phyloP scores from a whole-genome alignment of 148 eudicot species.

The Camellia granthamiana region DNA sequence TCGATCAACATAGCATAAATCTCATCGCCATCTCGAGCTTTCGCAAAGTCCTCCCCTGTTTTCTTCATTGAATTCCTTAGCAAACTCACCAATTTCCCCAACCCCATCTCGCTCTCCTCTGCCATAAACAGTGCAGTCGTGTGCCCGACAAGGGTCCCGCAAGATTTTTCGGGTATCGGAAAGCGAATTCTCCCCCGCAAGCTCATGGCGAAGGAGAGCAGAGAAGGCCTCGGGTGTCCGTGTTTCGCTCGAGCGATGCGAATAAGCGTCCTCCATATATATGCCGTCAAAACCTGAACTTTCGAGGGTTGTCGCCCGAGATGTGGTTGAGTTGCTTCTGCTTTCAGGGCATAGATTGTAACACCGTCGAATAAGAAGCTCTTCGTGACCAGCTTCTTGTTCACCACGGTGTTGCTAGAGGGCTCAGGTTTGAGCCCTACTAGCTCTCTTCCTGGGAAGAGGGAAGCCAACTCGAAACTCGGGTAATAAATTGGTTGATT shows the following conservation, averaged over 20 bases:
- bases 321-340: neutral
- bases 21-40: neutral
- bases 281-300: slow-evolving; percentile 3
- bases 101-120: neutral
- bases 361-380: slow-evolving; percentile 4
- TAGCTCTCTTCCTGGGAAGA: neutral
- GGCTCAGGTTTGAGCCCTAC: neutral
- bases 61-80: neutral
- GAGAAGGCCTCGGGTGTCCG: neutral
- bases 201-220: neutral
- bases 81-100: neutral
- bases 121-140: neutral
- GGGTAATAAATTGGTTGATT: neutral
- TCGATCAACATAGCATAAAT: neutral
- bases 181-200: slow-evolving; percentile 9
- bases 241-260: neutral
- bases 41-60: neutral
- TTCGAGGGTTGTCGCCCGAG: neutral
- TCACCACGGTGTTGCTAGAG: neutral
- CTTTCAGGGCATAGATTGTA: neutral
- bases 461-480: neutral
- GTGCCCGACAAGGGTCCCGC: neutral
- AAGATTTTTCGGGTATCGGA: neutral
- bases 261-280: slow-evolving; percentile 15
- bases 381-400: slow-evolving; percentile 5